Base-by-base conservation (phyloP, 352 stramenopile genomes). In the Hyaloperonospora arabidopsidis region DNA sequence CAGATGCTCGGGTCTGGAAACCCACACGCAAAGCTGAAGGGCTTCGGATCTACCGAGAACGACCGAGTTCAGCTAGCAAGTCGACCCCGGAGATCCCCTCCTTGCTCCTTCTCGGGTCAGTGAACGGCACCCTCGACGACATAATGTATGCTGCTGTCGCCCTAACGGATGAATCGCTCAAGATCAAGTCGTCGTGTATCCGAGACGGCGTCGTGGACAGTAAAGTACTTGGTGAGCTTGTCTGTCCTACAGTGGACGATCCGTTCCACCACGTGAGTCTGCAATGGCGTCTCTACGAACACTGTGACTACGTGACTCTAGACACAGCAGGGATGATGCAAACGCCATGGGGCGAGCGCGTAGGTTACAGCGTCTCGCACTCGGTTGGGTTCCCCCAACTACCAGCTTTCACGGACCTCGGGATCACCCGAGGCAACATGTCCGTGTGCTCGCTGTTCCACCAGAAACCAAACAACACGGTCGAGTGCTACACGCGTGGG, bases 341-440 rank as follows among this genome's bases (percentile, higher is more conserved):
- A 0, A 67, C 76, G 14, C 45, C 68, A 17, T 59, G 59, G 0
- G 69, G 69, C 14, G 70, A 86, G 19, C 57, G 57, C 19, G 62
- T 86, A 15, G 75, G 75, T 0, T 86, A 72, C 54, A 72, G 84
- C 25, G 59, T 86, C 17, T 52, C 78, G 28, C 75, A 86, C 61
- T 82, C 70, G 57, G 57, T 85, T 2, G 67, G 68, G 1, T 83
- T 85, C 29, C 57, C 57, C 1, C 57, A 79, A 39, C 74, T 79
- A 6, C 63, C 62, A 1, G 19, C 54, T 10, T 76, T 76, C 40
- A 45, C 52, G 5, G 63, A 67, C 29, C 29, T 59, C 34, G 68
- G 68, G 22, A 55, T 76, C 18, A 65, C 74, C 25, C 67, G 74
- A 14, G 65, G 65, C 19, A 74, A 74, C 44, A 77, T 77, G 68